Evolutionary conservation across 805 yeast genomes (phyloP).

Genomic region (Yamadazyma ubonensis): DNA sequence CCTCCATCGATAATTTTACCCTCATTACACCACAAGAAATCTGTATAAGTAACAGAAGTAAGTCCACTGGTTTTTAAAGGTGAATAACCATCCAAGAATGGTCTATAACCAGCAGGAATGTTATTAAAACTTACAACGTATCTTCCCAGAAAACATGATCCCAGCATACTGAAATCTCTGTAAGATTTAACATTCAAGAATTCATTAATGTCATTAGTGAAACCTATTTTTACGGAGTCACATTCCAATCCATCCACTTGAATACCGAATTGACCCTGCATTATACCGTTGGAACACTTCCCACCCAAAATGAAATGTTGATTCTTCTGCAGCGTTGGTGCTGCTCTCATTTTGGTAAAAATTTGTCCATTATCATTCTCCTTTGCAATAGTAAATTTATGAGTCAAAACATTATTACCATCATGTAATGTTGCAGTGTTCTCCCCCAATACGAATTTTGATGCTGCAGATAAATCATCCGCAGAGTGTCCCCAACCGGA

Average conservation of each 20-base stretch:
- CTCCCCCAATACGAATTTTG: slow-evolving; percentile 18
- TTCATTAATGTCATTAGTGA: slow-evolving; percentile 22
- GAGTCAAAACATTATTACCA: slow-evolving; percentile 16
- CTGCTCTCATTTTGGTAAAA: slow-evolving; percentile 5
- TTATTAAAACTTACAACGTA: slow-evolving; percentile 16
- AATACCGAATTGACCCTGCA: slow-evolving; percentile 23
- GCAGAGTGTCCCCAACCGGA: slow-evolving; percentile 17
- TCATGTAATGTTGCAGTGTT: slow-evolving; percentile 20
- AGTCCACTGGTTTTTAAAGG: neutral
- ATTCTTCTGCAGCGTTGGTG: slow-evolving; percentile 15
- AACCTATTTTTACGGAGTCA: slow-evolving; percentile 17
- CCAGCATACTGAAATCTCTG: slow-evolving; percentile 9
- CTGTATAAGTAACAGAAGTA: slow-evolving; percentile 5
- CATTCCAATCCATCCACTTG: slow-evolving; percentile 21
- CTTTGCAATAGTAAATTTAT: slow-evolving; percentile 9
- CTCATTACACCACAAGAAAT: slow-evolving; percentile 15
- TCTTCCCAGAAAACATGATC: slow-evolving; percentile 16
- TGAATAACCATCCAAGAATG: slow-evolving; percentile 19
- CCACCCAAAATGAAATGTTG: slow-evolving; percentile 16
- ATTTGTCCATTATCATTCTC: slow-evolving; percentile 3
- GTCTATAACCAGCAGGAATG: slow-evolving; percentile 30
- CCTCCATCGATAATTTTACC: neutral
- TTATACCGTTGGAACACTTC: slow-evolving; percentile 22
- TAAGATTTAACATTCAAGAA: slow-evolving; percentile 20
- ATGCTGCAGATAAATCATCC: slow-evolving; percentile 20